Conservation (phyloP, 2,329 filamentous ascomycete genomes). For the Macrophomina pseudophaseolina region DNA sequence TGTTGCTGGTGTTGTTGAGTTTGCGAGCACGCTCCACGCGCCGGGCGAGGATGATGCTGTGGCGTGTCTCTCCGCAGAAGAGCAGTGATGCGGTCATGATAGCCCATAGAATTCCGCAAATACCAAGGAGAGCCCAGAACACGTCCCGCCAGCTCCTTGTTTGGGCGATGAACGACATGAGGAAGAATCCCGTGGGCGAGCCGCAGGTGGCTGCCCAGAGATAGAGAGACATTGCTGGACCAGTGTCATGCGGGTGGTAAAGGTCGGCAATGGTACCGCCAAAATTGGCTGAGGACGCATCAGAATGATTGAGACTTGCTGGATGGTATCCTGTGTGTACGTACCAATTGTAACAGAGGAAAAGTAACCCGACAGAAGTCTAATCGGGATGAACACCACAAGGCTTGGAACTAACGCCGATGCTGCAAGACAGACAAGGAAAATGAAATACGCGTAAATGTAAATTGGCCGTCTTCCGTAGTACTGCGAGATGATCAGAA, state of each 20-base stretch:
- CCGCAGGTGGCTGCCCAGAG: constrained; percentile 56
- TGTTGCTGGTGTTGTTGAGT: constrained; percentile 33
- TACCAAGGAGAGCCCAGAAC: constrained; percentile 54
- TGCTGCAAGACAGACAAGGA: constrained; percentile 50
- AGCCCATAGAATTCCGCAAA: constrained; percentile 52
- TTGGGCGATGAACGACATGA: constrained; percentile 54
- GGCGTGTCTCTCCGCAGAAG: constrained; percentile 50
- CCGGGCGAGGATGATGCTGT: constrained; percentile 50
- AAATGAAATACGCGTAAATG: constrained; percentile 49
- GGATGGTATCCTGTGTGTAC: too few relatives aligned
- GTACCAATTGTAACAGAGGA: constrained; percentile 45
- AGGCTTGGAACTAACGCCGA: constrained; percentile 51
- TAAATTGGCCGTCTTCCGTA: constrained; percentile 53
- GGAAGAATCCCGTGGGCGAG: constrained; percentile 52
- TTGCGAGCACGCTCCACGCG: constrained; percentile 40
- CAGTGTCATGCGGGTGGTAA: constrained; percentile 49
- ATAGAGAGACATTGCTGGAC: constrained; percentile 49
- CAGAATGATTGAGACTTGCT: not conserved
- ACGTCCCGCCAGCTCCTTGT: constrained; percentile 50
- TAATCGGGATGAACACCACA: constrained; percentile 49
- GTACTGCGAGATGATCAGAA: constrained; percentile 35
- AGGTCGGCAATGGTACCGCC: constrained; percentile 55
- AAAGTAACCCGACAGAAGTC: constrained; percentile 53
- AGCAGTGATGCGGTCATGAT: constrained; percentile 47
- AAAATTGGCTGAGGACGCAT: constrained; percentile 35